Evolutionary conservation across 2,329 filamentous ascomycete species (phyloP).

Genomic region (Albophoma yamanashiensis): DNA sequence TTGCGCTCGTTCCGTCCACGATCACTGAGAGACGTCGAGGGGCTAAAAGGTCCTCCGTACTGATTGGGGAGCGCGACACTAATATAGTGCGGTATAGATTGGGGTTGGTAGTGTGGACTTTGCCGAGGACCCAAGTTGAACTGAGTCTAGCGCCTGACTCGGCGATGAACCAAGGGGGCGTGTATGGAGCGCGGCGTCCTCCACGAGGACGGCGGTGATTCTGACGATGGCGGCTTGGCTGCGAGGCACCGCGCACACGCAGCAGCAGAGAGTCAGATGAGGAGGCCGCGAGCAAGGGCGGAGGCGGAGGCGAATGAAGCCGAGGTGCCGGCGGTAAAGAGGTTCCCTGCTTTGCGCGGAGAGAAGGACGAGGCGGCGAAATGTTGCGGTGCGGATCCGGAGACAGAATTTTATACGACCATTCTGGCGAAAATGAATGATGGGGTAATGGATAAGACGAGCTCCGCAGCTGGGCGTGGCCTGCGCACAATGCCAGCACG

Average conservation of each 20-base stretch:
- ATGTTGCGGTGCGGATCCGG: slow-evolving; percentile 4
- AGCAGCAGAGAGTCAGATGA: neutral
- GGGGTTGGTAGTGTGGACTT: slow-evolving; percentile 17
- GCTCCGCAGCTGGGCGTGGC: slow-evolving; percentile 10
- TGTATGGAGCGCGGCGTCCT: slow-evolving; percentile 1
- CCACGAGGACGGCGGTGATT: neutral
- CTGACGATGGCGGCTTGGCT: neutral
- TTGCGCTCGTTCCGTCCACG: slow-evolving; percentile 10
- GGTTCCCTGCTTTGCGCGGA: neutral
- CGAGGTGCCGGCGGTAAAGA: neutral
- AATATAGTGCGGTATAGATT: slow-evolving; percentile 28
- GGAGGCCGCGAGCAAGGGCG: neutral
- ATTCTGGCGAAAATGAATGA: slow-evolving; percentile 12
- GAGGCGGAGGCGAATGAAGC: neutral
- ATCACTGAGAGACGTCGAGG: slow-evolving; percentile 13
- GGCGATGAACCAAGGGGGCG: slow-evolving; percentile 14
- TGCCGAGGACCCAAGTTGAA: slow-evolving; percentile 22
- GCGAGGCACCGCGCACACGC: neutral
- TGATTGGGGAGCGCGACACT: slow-evolving; percentile 27
- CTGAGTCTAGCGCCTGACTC: slow-evolving; percentile 22
- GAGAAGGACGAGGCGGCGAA: neutral
- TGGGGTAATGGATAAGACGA: slow-evolving; percentile 15
- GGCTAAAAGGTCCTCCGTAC: slow-evolving; percentile 14
- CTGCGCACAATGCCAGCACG: slow-evolving; percentile 3
- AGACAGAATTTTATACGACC: slow-evolving; percentile 20